phyloP scores from a whole-genome alignment of 441 rosid species.

The Hura crepitans region DNA sequence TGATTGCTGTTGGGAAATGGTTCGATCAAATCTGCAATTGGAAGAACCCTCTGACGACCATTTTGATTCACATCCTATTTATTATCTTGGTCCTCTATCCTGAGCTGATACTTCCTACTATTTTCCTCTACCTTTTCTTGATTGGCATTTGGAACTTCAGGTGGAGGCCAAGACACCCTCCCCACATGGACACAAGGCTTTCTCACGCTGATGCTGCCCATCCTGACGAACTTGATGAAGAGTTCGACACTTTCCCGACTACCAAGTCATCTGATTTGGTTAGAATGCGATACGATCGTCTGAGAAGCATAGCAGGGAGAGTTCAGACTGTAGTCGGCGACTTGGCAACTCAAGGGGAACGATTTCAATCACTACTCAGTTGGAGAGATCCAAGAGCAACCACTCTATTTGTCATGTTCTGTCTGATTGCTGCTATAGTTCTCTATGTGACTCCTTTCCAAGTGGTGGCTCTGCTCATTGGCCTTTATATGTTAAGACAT shows the following conservation, averaged over 20 bases:
- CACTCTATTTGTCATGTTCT: slow-evolving; percentile 60
- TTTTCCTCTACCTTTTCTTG: slow-evolving; percentile 73
- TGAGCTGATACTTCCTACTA: slow-evolving; percentile 69
- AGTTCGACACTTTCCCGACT: slow-evolving; percentile 81
- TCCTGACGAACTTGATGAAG: slow-evolving; percentile 86
- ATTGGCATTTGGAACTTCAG: slow-evolving; percentile 78
- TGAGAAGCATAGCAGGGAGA: slow-evolving; percentile 75
- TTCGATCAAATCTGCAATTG: slow-evolving; percentile 75
- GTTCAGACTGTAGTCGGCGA: slow-evolving; percentile 79
- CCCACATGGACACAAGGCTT: slow-evolving; percentile 74
- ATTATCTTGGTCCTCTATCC: slow-evolving; percentile 70
- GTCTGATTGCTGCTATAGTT: slow-evolving; percentile 61
- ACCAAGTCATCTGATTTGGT: slow-evolving; percentile 52
- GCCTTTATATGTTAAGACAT: slow-evolving; percentile 61
- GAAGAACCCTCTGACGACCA: slow-evolving; percentile 75
- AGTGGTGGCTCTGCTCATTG: slow-evolving; percentile 49
- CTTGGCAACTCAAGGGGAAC: slow-evolving; percentile 76
- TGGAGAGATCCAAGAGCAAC: slow-evolving; percentile 94
- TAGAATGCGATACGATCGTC: slow-evolving; percentile 73
- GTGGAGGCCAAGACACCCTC: slow-evolving; percentile 69
- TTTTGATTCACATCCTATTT: slow-evolving; percentile 66
- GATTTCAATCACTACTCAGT: slow-evolving; percentile 65
- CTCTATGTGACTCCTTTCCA: slow-evolving; percentile 66
- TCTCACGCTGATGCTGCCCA: slow-evolving; percentile 75
- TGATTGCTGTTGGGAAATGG: slow-evolving; percentile 71